These are phyloP conservation scores for Globisporangium barbulae DNA, from an alignment of 352 stramenopile species.

Conservation along the genomic window DNA sequence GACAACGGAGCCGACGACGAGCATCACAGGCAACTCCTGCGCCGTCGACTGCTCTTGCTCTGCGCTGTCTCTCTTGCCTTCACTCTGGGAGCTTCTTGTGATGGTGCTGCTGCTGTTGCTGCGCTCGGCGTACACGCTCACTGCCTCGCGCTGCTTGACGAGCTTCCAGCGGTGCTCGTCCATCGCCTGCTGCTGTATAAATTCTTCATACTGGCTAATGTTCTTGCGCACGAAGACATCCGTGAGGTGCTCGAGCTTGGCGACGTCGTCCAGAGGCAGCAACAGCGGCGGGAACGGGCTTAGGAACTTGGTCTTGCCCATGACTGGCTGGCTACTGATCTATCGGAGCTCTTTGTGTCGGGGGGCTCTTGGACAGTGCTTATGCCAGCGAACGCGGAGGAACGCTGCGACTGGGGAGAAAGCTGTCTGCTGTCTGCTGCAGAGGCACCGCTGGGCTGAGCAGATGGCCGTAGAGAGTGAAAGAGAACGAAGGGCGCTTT, in stretches of 20 bases:
- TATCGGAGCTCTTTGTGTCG: neutral
- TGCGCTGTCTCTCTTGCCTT: slow-evolving; percentile 1
- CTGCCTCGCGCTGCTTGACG: slow-evolving; percentile 33
- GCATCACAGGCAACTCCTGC: slow-evolving; percentile 8
- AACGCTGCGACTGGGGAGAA: too few species aligned
- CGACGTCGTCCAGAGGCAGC: slow-evolving; percentile 25
- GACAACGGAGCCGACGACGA: slow-evolving; percentile 14
- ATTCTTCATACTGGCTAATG: slow-evolving; percentile 28
- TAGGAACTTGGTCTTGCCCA: slow-evolving; percentile 10
- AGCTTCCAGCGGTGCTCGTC: slow-evolving; percentile 28
- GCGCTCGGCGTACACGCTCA: slow-evolving; percentile 37
- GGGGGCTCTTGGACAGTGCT: too few species aligned
- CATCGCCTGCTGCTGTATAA: slow-evolving; percentile 22
- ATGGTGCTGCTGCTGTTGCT: slow-evolving; percentile 24
- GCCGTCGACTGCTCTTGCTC: neutral
- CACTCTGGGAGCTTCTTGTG: slow-evolving; percentile 19
- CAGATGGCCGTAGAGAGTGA: too few species aligned
- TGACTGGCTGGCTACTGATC: neutral
- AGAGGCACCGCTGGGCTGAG: too few species aligned
- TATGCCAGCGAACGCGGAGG: too few species aligned
- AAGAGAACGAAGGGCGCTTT: too few species aligned
- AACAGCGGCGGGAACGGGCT: slow-evolving; percentile 32
- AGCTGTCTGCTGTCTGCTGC: too few species aligned
- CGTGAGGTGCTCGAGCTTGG: slow-evolving; percentile 22
- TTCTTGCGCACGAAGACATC: slow-evolving; percentile 24